Evolutionary conservation across 2,329 filamentous ascomycete genomes (phyloP), one percentile per base, ranked within the genome.

Genomic region (Basipetospora chlamydospora): DNA sequence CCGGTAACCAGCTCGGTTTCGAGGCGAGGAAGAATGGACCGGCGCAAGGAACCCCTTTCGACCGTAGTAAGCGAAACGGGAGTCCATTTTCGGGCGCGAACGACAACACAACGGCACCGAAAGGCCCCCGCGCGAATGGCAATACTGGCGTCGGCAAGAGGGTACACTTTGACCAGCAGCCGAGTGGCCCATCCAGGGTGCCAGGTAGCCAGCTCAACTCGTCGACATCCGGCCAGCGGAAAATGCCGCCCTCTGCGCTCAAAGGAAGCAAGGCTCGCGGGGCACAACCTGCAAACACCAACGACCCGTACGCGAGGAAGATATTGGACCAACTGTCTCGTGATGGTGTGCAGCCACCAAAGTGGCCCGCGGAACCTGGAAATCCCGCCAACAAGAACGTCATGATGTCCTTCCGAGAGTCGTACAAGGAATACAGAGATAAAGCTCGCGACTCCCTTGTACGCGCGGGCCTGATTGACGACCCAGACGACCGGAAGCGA

Each of bases 401-500:
- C 10, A 65, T 77, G 50, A 65, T 73, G 38, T 59, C 54, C 35
- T 68, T 76, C 40, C 63, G 71, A 30, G 66, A 71, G 33, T 55
- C 61, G 13, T 71, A 70, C 49, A 73, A 72, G 43, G 56, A 55
- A 9, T 78, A 77, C 44, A 64, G 74, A 38, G 61, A 61, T 37
- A 66, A 63, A 42, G 73, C 68, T 6, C 68, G 75, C 34, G 58
- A 60, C 11, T 70, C 67, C 4, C 54, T 80, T 28, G 72, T 75
- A 39, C 67, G 64, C 41, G 71, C 66, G 11, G 69, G 67, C 9
- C 56, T 77, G 6, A 72, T 80, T 39, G 76, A 80, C 50, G 72
- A 80, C 43, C 75, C 75, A 3, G 67, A 76, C 22, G 70, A 73
- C 46, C 67, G 68, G 38, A 73, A 75, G 47, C 66, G 63, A 13